Evolutionary conservation across 352 stramenopile species (phyloP).

Genomic region (Blastocystis sp.): DNA sequence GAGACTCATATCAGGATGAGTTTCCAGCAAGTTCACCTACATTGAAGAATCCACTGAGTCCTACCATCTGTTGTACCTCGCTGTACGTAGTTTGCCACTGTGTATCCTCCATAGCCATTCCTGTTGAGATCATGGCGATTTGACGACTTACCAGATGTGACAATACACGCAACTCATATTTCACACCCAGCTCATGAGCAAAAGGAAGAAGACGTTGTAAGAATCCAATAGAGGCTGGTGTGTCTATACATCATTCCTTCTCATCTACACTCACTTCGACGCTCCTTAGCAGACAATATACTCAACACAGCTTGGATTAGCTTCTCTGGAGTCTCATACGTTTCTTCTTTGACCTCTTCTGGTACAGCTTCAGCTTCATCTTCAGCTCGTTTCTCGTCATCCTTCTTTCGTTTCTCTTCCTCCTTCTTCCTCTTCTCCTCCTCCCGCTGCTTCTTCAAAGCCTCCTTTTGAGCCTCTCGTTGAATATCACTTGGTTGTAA

Average conservation of each 20-base stretch:
- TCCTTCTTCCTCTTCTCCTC: slow-evolving; percentile 52
- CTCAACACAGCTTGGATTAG: background rate
- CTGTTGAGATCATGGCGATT: background rate
- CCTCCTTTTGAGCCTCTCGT: background rate
- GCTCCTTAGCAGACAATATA: background rate
- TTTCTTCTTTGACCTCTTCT: background rate
- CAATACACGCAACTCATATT: slow-evolving; percentile 46
- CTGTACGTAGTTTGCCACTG: background rate
- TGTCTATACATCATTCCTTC: background rate
- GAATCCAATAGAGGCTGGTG: background rate
- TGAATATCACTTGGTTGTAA: slow-evolving; percentile 42
- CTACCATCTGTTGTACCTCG: background rate
- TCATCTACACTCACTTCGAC: background rate
- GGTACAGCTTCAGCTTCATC: background rate
- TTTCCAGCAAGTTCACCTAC: background rate
- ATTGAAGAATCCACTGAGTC: background rate
- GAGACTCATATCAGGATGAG: background rate
- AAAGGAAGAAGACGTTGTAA: slow-evolving; percentile 8
- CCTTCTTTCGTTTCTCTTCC: slow-evolving; percentile 1
- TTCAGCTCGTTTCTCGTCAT: slow-evolving; percentile 6
- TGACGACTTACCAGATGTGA: background rate
- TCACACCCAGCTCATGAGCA: background rate
- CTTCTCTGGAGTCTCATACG: slow-evolving; percentile 36
- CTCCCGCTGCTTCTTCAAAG: background rate
- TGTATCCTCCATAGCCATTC: background rate